A percentile compares a stretch with the other conserved stretches of the same genome.
Conservation (phyloP, 2,329 filamentous ascomycete species). For the Calycina marina region DNA sequence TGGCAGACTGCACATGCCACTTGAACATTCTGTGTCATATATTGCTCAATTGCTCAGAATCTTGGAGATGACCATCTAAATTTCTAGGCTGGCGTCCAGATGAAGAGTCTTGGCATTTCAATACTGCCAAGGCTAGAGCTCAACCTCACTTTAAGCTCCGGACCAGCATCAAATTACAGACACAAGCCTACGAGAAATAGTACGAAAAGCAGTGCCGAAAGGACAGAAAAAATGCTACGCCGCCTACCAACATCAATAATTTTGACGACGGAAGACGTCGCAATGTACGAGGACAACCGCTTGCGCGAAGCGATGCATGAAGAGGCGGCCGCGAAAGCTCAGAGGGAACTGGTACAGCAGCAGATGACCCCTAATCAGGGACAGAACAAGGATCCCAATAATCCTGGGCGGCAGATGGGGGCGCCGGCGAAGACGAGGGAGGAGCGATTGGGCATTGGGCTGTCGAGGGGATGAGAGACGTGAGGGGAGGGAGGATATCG, state of each 20-base stretch:
- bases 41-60: no score
- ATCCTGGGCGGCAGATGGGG: slow-evolving; percentile 10
- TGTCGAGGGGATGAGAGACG: slow-evolving; percentile 8
- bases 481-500: no score
- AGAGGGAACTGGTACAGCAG: slow-evolving; percentile 11
- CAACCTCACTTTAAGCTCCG: no score
- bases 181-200: no score
- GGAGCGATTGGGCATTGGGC: slow-evolving; percentile 23
- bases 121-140: no score
- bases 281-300: slow-evolving; percentile 52
- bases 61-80: no score
- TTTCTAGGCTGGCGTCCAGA: no score
- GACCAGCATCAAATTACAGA: no score
- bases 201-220: no score
- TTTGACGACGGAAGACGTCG: slow-evolving; percentile 56
- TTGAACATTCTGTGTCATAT: slow-evolving; percentile 23
- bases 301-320: slow-evolving; percentile 21
- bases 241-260: slow-evolving; percentile 52
- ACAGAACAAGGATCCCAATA: slow-evolving; percentile 8
- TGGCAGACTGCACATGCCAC: slow-evolving; percentile 22
- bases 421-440: slow-evolving; percentile 21
- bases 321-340: slow-evolving; percentile 11
- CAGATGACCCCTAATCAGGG: slow-evolving; percentile 10
- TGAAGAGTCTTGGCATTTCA: background rate
- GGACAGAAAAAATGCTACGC: slow-evolving; percentile 39